A percentile compares a stretch with the other conserved stretches of the same genome.
phyloP scores from a whole-genome alignment of 2,329 filamentous ascomycete species.

The Arthrobotrys iridis region DNA sequence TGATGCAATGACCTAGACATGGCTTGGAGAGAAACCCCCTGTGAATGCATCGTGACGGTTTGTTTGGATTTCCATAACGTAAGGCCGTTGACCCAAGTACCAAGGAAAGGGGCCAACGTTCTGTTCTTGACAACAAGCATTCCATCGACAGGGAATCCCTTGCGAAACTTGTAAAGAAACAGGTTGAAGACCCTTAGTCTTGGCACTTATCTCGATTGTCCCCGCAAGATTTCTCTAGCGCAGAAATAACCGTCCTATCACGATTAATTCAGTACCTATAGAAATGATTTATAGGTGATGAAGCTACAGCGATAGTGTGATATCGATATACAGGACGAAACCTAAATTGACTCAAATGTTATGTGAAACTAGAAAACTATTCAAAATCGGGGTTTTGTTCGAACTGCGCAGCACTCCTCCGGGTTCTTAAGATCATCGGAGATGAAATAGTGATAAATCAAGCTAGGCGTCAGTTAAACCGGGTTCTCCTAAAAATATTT shows the following conservation, averaged over 20 bases:
- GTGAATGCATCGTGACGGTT: neutral
- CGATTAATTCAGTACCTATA: no score
- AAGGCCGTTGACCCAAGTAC: neutral
- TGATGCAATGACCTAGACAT: neutral
- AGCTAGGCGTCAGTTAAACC: constrained; percentile 6
- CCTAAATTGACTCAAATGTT: neutral
- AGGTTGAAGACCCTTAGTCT: neutral
- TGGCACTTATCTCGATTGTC: neutral
- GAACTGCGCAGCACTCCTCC: neutral
- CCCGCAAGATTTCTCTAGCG: neutral
- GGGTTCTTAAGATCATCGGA: neutral
- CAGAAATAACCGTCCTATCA: no score
- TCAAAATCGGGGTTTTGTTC: neutral
- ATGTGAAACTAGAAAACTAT: neutral
- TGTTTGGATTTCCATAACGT: constrained; percentile 18
- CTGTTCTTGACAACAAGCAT: constrained; percentile 56
- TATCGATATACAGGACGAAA: neutral
- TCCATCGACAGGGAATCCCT: constrained; percentile 55
- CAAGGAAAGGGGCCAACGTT: constrained; percentile 8
- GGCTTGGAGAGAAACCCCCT: neutral
- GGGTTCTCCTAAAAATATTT: neutral
- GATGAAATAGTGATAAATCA: neutral
- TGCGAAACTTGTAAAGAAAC: neutral
- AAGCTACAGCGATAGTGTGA: no score
- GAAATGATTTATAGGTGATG: no score